Evolutionary conservation across 306 rosid genomes (phyloP).

Genomic region (Corylus heterophylla): DNA sequence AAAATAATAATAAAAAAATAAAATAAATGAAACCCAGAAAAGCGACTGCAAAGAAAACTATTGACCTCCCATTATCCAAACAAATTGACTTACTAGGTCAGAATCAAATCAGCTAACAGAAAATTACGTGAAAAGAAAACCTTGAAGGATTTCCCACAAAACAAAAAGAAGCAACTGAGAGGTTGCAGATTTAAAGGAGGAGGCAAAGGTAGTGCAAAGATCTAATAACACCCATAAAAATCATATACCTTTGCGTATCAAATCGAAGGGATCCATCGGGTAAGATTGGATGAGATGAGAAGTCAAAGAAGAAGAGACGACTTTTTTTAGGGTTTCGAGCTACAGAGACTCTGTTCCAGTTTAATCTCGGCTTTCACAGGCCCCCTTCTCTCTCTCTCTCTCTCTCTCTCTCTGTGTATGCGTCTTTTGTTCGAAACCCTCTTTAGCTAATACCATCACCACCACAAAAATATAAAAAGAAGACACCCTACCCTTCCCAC

Average conservation of each 20-base stretch:
- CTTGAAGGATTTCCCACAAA: conserved; percentile 8
- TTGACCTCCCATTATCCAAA: conserved; percentile 22
- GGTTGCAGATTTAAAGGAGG: conserved; percentile 10
- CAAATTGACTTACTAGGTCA: conserved; percentile 49
- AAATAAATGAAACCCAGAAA: conserved; percentile 5
- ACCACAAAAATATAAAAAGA: conserved; percentile 53
- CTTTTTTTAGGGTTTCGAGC: conserved; percentile 40
- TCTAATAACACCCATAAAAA: conserved; percentile 29
- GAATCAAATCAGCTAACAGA: conserved; percentile 36
- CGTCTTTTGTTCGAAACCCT: conserved; percentile 46
- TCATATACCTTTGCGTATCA: conserved; percentile 78
- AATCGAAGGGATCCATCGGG: conserved; percentile 81
- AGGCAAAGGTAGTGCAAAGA: conserved; percentile 34
- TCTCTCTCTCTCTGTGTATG: conserved; percentile 7
- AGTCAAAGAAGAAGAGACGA: conserved; percentile 19
- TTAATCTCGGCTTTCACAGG: conserved; percentile 40
- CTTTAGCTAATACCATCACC: conserved; percentile 49
- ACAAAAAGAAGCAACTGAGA: conserved; percentile 3
- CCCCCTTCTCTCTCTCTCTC: not conserved
- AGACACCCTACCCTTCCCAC: conserved; percentile 75
- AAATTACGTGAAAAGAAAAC: not conserved
- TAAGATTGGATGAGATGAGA: conserved; percentile 34
- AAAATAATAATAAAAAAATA: not conserved
- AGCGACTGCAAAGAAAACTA: conserved; percentile 20
- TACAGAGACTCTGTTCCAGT: conserved; percentile 34